Evolutionary conservation across 257 asterid genomes (phyloP).

Genomic region (Salvia splendens): DNA sequence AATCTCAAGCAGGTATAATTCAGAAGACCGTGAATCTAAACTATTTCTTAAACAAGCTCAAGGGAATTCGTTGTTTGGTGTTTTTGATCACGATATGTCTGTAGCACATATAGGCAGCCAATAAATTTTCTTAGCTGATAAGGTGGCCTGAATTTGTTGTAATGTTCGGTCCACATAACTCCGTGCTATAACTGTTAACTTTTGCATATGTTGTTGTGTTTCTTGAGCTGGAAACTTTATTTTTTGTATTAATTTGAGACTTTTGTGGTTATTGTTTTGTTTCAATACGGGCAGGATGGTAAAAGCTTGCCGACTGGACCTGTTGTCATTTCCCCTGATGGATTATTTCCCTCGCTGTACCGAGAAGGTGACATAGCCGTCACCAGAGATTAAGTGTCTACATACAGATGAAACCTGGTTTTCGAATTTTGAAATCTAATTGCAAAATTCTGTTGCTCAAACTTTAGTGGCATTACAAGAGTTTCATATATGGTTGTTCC

Average conservation of each 20-base stretch:
- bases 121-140: not conserved
- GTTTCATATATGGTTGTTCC: not conserved
- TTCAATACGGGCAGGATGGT: constrained; percentile 75
- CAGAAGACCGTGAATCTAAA: not conserved
- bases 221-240: not conserved
- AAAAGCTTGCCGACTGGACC: constrained; percentile 95
- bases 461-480: not conserved
- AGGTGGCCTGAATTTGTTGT: not conserved
- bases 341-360: constrained; percentile 88
- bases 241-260: not conserved
- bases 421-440: not conserved
- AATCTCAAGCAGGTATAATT: constrained; percentile 89
- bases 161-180: not conserved
- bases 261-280: constrained; percentile 16
- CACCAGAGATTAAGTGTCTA: too few species aligned
- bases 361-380: constrained; percentile 67
- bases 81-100: constrained; percentile 14
- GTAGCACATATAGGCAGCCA: not conserved
- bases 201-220: not conserved
- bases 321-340: constrained; percentile 98
- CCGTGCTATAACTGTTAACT: not conserved
- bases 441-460: not conserved
- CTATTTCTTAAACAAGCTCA: too few species aligned
- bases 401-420: too few species aligned
- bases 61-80: constrained; percentile 1